These are phyloP conservation scores for Ceratobasidium sp. DNA, from an alignment of 1,284 basidiomycete species.

Conservation along the genomic window DNA sequence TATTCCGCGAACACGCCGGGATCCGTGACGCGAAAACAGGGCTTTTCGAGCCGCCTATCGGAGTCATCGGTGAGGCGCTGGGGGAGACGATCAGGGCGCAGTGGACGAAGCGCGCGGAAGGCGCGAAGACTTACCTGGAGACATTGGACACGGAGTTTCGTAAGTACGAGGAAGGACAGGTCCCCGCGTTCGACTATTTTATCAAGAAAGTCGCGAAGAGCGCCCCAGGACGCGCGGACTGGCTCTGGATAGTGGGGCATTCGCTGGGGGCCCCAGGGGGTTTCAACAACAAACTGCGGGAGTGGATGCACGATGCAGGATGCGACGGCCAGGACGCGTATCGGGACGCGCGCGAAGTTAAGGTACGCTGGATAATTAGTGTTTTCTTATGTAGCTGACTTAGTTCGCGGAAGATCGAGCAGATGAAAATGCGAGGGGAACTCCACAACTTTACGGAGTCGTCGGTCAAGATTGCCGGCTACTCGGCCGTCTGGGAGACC, in stretches of 20 bases:
- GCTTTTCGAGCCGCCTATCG: background rate
- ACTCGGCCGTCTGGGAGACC: background rate
- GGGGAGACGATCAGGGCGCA: background rate
- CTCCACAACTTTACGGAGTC: background rate
- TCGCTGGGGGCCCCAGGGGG: background rate
- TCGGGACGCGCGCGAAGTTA: background rate
- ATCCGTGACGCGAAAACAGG: slow-evolving; percentile 7
- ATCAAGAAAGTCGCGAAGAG: background rate
- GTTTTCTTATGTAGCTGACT: background rate
- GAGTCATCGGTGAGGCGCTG: background rate
- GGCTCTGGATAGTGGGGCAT: background rate
- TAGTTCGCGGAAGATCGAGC: background rate
- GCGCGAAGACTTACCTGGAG: background rate
- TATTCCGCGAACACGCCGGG: background rate
- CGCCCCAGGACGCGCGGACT: background rate
- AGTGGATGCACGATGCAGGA: background rate
- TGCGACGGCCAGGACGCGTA: background rate
- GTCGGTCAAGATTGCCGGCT: background rate
- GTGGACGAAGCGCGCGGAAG: background rate
- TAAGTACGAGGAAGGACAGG: too few relatives aligned
- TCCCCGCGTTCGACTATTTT: background rate
- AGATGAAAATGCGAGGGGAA: background rate
- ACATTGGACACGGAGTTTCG: background rate
- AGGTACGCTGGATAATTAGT: background rate
- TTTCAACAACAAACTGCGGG: background rate